Base-by-base conservation (phyloP, 164 flowering plant genomes). In the Chimonanthus praecox region DNA sequence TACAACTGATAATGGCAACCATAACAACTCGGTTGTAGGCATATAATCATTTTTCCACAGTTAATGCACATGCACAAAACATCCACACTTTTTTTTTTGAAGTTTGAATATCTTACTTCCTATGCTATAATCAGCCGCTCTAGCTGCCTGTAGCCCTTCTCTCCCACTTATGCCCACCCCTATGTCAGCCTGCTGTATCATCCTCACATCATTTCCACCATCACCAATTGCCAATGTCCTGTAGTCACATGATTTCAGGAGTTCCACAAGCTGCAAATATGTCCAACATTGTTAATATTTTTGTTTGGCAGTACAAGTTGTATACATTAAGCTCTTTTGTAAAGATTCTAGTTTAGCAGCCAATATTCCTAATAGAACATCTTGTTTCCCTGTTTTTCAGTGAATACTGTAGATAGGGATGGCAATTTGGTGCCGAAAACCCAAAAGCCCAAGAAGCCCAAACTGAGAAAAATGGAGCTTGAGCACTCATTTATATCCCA, bases 101-200 rank as follows among this genome's bases (percentile, higher is more conserved):
- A 69, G 47, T 50, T 54, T 71, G 60, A 61, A 71, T 9, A 64
- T 77, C 97, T 88, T 87, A 96, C 99, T 96, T 76, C 99, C 99
- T 80, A 96, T 88, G 80, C 98, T 96, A 83, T 96, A 96, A 83
- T 96, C 99, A 82, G 99, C 99, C 44, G 99, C 99, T 78, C 99
- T 90, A 20, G 99, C 99, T 49, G 99, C 99, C 80, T 96, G 99
- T 83, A 92, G 73, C 60, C 99, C 99, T 83, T 96, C 99, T 87
- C 99, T 87, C 67, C 98, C 99, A 80, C 99, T 96, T 71, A 96
- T 96, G 75, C 99, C 99, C 72, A 96, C 99, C 51, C 99, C 99
- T 78, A 96, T 92, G 73, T 96, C 98, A 78, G 99, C 99, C 83
- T 92, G 95, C 72, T 96, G 99, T 72, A 96, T 96, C 99, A 96